phyloP scores from a whole-genome alignment of 2,329 filamentous ascomycete genomes.

The Aureobasidium subglaciale region DNA sequence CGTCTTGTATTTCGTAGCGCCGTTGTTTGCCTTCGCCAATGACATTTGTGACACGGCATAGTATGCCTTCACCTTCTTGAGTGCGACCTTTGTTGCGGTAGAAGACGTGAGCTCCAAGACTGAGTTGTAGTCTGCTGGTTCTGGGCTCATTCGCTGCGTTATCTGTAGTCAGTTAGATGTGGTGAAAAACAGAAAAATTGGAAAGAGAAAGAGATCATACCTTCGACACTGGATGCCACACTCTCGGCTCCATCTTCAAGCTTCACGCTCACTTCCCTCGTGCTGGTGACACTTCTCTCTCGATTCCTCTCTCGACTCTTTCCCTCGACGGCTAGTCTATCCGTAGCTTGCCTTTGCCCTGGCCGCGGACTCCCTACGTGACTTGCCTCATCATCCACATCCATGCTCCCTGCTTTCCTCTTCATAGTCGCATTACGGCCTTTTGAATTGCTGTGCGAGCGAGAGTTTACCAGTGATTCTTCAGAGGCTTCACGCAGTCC shows the following conservation, averaged over 20 bases:
- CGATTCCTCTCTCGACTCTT: conserved; percentile 30
- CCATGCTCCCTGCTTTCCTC: conserved; percentile 20
- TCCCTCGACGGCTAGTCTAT: conserved; percentile 12
- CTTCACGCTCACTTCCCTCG: conserved; percentile 45
- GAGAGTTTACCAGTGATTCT: conserved; percentile 18
- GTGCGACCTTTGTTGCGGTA: conserved; percentile 38
- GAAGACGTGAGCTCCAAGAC: conserved; percentile 42
- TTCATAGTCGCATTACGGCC: conserved; percentile 17
- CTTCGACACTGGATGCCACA: conserved; percentile 38
- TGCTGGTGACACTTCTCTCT: conserved; percentile 38
- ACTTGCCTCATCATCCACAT: conserved; percentile 26
- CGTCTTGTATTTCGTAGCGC: conserved; percentile 47
- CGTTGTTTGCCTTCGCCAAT: conserved; percentile 48
- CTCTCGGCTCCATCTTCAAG: conserved; percentile 40
- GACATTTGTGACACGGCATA: conserved; percentile 45
- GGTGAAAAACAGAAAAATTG: neutral
- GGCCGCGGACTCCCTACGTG: conserved; percentile 27
- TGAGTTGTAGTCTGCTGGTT: conserved; percentile 27
- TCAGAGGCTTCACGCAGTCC: conserved; percentile 43
- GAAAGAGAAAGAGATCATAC: neutral
- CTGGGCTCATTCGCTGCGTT: conserved; percentile 15
- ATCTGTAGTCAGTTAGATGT: neutral
- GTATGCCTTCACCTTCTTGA: conserved; percentile 44
- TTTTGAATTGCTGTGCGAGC: conserved; percentile 14
- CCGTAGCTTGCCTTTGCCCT: neutral